Evolutionary conservation across 306 rosid genomes (phyloP).

Genomic region (Canavalia gladiata): DNA sequence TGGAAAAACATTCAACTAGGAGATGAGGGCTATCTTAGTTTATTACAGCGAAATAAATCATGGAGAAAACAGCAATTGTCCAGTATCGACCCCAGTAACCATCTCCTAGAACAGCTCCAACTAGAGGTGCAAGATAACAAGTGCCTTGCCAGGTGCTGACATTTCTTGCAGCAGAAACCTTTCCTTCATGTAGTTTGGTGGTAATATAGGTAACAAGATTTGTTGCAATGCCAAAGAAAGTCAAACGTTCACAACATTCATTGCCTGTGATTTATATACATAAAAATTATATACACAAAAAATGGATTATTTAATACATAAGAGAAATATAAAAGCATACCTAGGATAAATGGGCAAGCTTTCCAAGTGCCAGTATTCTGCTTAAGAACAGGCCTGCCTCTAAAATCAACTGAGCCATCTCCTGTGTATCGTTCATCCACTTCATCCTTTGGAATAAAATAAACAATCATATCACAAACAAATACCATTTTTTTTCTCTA

Average conservation of each 20-base stretch:
- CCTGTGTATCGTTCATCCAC: constrained; percentile 48
- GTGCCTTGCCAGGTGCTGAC: constrained; percentile 93
- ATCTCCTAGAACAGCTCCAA: constrained; percentile 92
- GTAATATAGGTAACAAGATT: constrained; percentile 94
- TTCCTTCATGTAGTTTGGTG: constrained; percentile 78
- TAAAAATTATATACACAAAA: constrained; percentile 13
- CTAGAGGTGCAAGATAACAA: constrained; percentile 91
- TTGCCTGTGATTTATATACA: constrained; percentile 65
- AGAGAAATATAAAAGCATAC: constrained; percentile 46
- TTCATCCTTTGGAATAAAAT: constrained; percentile 53
- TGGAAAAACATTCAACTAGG: constrained; percentile 21
- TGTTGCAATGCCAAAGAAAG: constrained; percentile 86
- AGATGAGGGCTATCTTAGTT: not conserved
- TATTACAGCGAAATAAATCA: constrained; percentile 76
- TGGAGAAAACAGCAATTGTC: constrained; percentile 82
- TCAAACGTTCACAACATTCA: constrained; percentile 91
- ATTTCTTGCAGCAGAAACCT: constrained; percentile 86
- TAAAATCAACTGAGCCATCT: constrained; percentile 69
- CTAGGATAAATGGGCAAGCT: constrained; percentile 73
- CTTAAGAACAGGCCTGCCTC: constrained; percentile 60
- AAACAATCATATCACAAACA: constrained; percentile 22
- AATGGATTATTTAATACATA: not conserved
- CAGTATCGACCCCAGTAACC: constrained; percentile 96
- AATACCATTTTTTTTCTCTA: not conserved
- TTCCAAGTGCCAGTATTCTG: constrained; percentile 67